Evolutionary conservation across 805 yeast species (phyloP).

Genomic region (Hermanozyma aechmeae): DNA sequence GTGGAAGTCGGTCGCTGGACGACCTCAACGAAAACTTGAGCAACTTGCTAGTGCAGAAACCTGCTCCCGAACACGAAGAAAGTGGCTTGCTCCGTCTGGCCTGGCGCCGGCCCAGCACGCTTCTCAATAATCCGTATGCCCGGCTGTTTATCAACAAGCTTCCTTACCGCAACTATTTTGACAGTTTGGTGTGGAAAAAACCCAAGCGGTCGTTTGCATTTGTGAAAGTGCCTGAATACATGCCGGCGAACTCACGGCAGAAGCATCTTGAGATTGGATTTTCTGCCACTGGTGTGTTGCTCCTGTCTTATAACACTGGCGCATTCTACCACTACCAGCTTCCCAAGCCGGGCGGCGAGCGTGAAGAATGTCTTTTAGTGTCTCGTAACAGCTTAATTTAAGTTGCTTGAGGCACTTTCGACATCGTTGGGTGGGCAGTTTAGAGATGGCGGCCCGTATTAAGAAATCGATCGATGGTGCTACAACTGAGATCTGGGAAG

Average conservation of each 20-base stretch:
- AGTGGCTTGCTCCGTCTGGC: too few species aligned
- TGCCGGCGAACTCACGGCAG: conserved; percentile 6
- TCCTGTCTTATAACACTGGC: conserved; percentile 31
- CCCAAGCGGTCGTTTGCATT: conserved; percentile 34
- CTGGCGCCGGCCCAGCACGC: conserved; percentile 12
- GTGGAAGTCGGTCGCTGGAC: conserved; percentile 21
- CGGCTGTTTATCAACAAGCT: conserved; percentile 26
- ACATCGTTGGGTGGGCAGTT: too few species aligned
- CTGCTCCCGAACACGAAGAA: conserved; percentile 5
- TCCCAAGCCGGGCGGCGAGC: conserved; percentile 16
- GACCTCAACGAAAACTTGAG: conserved; percentile 35
- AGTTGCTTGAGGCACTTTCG: too few species aligned
- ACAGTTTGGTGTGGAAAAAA: conserved; percentile 32
- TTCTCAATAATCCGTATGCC: conserved; percentile 27
- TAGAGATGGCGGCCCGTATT: too few species aligned
- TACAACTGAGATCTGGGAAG: too few species aligned
- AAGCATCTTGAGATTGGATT: conserved; percentile 29
- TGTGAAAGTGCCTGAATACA: conserved; percentile 26
- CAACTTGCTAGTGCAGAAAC: conserved; percentile 20
- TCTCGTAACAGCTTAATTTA: conserved; percentile 13
- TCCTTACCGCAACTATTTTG: conserved; percentile 32
- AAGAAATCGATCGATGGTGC: too few species aligned
- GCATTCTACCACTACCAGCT: conserved; percentile 28
- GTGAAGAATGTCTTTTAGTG: conserved; percentile 23
- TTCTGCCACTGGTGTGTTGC: conserved; percentile 16